Evolutionary conservation across 805 yeast species (phyloP).

Genomic region (Candida anglica): DNA sequence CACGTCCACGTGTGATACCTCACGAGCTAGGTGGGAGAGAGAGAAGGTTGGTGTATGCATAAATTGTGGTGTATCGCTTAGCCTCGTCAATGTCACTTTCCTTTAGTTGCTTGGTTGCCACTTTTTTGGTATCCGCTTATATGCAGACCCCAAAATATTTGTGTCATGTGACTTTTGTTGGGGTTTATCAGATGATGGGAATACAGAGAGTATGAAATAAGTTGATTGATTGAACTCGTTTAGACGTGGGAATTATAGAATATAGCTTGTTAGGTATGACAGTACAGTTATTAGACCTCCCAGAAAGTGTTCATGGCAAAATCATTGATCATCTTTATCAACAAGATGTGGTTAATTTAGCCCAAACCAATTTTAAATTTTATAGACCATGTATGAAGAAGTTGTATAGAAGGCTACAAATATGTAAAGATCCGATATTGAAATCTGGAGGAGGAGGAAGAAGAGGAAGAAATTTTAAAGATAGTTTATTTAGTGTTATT

Average conservation of each 20-base stretch:
- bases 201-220: too few species aligned
- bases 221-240: too few species aligned
- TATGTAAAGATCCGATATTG: constrained; percentile 11
- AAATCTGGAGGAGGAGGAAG: neutral
- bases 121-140: too few species aligned
- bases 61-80: too few species aligned
- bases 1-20: too few species aligned
- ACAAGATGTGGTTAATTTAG: constrained; percentile 25
- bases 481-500: constrained; percentile 15
- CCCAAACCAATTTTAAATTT: constrained; percentile 30
- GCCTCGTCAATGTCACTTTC: too few species aligned
- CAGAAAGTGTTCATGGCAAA: neutral
- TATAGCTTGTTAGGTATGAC: neutral
- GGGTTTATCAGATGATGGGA: constrained; percentile 2
- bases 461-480: constrained; percentile 17
- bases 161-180: constrained; percentile 3
- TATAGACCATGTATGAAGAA: constrained; percentile 28
- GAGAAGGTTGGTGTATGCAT: too few species aligned
- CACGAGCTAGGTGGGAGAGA: too few species aligned
- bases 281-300: neutral
- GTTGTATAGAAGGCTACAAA: constrained; percentile 23
- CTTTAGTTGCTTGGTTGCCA: too few species aligned
- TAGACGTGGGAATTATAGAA: too few species aligned
- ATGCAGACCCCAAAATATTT: too few species aligned
- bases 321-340: constrained; percentile 23